Conservation (phyloP, 2,329 filamentous ascomycete species). For the Fusarium irregulare region DNA sequence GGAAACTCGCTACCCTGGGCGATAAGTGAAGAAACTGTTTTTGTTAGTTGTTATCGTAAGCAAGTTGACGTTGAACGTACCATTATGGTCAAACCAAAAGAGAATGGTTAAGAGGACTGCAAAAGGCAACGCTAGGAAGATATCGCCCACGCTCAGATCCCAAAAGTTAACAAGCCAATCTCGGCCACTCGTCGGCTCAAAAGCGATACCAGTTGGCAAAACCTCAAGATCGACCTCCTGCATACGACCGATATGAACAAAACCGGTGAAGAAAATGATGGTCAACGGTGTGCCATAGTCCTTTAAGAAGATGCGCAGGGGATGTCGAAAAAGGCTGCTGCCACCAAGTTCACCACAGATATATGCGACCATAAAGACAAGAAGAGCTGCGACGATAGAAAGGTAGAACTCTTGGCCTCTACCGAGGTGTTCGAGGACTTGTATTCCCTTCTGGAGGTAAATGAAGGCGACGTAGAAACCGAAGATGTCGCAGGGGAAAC, state of each 20-base stretch:
- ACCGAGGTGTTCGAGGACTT: conserved; percentile 83
- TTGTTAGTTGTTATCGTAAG: conserved; percentile 4
- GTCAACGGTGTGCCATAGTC: conserved; percentile 89
- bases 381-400: conserved; percentile 78
- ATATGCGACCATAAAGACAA: conserved; percentile 83
- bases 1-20: conserved; percentile 87
- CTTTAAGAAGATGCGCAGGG: conserved; percentile 83
- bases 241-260: conserved; percentile 89
- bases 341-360: conserved; percentile 77
- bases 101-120: conserved; percentile 83
- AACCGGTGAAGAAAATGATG: conserved; percentile 89
- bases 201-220: conserved; percentile 80
- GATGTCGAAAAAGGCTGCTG: conserved; percentile 78
- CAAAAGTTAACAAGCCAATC: conserved; percentile 86
- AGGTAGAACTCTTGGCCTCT: conserved; percentile 77
- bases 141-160: conserved; percentile 76
- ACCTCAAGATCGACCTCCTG: conserved; percentile 73
- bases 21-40: conserved; percentile 77
- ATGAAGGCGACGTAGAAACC: conserved; percentile 94
- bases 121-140: conserved; percentile 90
- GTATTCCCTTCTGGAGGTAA: conserved; percentile 90
- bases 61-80: conserved; percentile 55
- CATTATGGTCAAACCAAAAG: conserved; percentile 92
- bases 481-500: conserved; percentile 93
- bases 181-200: conserved; percentile 79